Evolutionary conservation across 148 eudicot genomes (phyloP).

Genomic region (Fagopyrum tataricum): DNA sequence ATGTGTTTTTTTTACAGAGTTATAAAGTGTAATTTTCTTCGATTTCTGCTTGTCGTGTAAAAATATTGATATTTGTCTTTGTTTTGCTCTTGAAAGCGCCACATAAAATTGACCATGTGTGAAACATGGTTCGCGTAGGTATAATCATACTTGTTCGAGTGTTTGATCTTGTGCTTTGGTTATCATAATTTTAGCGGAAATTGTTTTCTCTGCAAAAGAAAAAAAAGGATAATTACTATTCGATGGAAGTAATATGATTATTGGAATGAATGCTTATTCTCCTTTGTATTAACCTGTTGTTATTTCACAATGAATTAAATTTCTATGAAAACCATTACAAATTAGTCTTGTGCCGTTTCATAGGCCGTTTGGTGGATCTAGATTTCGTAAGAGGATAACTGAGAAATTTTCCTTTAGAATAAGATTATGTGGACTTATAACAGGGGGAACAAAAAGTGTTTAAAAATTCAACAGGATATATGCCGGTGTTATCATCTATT

Average conservation of each 20-base stretch:
- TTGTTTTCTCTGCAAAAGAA: neutral
- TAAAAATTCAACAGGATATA: too few species aligned
- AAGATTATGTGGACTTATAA: too few species aligned
- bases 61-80: too few species aligned
- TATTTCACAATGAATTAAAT: neutral
- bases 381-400: conserved; percentile 12
- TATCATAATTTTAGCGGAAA: conserved; percentile 7
- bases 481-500: too few species aligned
- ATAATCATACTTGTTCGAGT: neutral
- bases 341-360: conserved; percentile 15
- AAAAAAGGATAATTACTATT: neutral
- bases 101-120: conserved; percentile 14
- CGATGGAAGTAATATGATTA: neutral
- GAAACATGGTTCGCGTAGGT: neutral
- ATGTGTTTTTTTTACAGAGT: too few species aligned
- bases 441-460: too few species aligned
- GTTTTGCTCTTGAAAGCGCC: neutral
- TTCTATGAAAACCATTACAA: neutral
- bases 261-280: neutral
- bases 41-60: too few species aligned
- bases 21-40: too few species aligned
- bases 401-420: conserved; percentile 1
- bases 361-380: neutral
- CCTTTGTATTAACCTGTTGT: neutral
- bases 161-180: conserved; percentile 19